Percentiles rank a stretch among this genome's conserved stretches.
phyloP scores from a whole-genome alignment of 2,329 filamentous ascomycete genomes.

The Rachicladosporium sp. region DNA sequence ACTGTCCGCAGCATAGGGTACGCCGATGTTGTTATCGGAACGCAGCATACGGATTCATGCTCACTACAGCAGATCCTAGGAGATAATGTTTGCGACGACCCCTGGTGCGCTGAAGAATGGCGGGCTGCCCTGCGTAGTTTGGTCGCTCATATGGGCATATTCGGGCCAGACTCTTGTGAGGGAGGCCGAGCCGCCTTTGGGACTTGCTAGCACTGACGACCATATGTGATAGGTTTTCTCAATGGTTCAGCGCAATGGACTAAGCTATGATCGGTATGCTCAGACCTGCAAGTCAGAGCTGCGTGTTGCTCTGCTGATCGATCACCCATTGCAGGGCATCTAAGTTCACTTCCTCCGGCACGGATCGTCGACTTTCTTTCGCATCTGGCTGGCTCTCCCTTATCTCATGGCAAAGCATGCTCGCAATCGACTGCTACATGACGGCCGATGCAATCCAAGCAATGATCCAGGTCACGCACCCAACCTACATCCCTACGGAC shows the following conservation, averaged over 20 bases:
- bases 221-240: too few relatives aligned
- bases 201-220: too few relatives aligned
- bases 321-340: too few relatives aligned
- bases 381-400: conserved; percentile 4
- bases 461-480: conserved; percentile 1
- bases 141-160: conserved; percentile 3
- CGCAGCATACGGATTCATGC: too few relatives aligned
- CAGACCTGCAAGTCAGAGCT: too few relatives aligned
- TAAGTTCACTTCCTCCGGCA: too few relatives aligned
- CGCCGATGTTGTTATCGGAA: too few relatives aligned
- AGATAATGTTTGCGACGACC: conserved; percentile 4
- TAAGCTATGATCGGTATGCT: too few relatives aligned
- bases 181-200: too few relatives aligned
- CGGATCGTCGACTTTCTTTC: not conserved
- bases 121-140: conserved; percentile 3
- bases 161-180: conserved; percentile 2
- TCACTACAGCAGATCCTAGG: conserved; percentile 1
- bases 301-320: too few relatives aligned
- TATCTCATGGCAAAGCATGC: conserved; percentile 6
- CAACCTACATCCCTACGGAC: conserved; percentile 7
- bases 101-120: conserved; percentile 3
- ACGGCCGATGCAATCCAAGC: conserved; percentile 5
- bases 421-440: conserved; percentile 3
- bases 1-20: too few relatives aligned
- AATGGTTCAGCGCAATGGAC: too few relatives aligned